Evolutionary conservation across 257 asterid genomes (phyloP).

Genomic region (Gardenia jasminoides): DNA sequence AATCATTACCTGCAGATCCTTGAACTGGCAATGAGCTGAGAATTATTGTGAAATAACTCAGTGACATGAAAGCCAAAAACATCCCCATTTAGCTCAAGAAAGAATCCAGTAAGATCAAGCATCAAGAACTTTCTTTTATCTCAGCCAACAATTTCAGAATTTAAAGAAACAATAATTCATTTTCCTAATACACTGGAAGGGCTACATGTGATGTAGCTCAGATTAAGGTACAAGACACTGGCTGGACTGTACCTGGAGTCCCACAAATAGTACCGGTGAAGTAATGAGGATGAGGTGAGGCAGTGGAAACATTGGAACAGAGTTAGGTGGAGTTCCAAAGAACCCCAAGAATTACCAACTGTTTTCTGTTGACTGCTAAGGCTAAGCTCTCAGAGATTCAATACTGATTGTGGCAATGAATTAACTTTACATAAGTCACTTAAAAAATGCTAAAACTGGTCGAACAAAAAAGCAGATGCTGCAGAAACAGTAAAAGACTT

Average conservation of each 20-base stretch:
- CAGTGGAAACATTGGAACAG: conserved; percentile 9
- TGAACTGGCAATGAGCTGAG: conserved; percentile 39
- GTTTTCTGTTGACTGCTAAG: not conserved
- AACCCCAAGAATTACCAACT: not conserved
- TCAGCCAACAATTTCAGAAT: conserved; percentile 25
- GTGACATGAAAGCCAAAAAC: conserved; percentile 30
- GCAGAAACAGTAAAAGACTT: conserved; percentile 16
- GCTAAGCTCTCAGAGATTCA: not conserved
- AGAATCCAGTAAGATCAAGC: conserved; percentile 20
- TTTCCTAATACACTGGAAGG: not conserved
- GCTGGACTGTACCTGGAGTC: not conserved
- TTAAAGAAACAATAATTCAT: conserved; percentile 16
- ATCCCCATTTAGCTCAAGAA: conserved; percentile 50
- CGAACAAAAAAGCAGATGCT: conserved; percentile 27
- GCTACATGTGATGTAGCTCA: not conserved
- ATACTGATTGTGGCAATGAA: conserved; percentile 31
- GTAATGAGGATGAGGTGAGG: not conserved
- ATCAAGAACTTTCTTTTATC: conserved; percentile 34
- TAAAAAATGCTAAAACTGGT: conserved; percentile 34
- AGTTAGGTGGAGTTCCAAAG: conserved; percentile 1
- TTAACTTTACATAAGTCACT: conserved; percentile 19
- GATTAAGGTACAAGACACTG: conserved; percentile 9
- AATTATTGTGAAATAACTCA: conserved; percentile 34
- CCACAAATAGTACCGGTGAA: conserved; percentile 1
- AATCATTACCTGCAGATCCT: conserved; percentile 69